Evolutionary conservation across 495 filamentous ascomycete genomes (phyloP).

Genomic region (Chaetomium cochliodes): DNA sequence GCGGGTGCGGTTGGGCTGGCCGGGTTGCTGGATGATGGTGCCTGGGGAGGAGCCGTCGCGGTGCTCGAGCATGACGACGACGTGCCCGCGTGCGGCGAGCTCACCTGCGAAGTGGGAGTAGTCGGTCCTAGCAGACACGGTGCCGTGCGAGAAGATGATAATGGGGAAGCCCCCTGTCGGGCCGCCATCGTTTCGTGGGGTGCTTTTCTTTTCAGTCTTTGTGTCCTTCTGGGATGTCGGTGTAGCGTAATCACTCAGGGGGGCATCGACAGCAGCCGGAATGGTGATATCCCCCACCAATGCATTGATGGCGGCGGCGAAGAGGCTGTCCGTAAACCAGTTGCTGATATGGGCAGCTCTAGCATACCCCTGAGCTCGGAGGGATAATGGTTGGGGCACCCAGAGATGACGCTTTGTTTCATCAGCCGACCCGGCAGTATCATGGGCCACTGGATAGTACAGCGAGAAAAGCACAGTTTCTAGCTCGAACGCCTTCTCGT

Average conservation of each 20-base stretch:
- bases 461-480: constrained; percentile 51
- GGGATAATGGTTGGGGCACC: constrained; percentile 49
- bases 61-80: constrained; percentile 55
- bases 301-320: constrained; percentile 36
- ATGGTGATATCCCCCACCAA: constrained; percentile 46
- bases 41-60: constrained; percentile 55
- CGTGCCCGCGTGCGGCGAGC: constrained; percentile 51
- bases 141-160: constrained; percentile 56
- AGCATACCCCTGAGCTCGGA: constrained; percentile 52
- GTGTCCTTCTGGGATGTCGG: constrained; percentile 26
- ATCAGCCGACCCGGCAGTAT: background rate
- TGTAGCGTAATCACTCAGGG: constrained; percentile 36
- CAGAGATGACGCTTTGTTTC: constrained; percentile 42
- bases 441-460: constrained; percentile 47
- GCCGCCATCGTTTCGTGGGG: constrained; percentile 22
- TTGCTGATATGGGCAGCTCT: constrained; percentile 46
- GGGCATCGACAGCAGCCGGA: constrained; percentile 45
- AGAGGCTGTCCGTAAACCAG: constrained; percentile 39
- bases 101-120: constrained; percentile 56
- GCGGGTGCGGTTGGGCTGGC: constrained; percentile 28
- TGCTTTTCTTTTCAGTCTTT: constrained; percentile 21
- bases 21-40: constrained; percentile 38
- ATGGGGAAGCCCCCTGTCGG: constrained; percentile 37
- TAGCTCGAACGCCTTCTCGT: constrained; percentile 45
- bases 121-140: constrained; percentile 49